These are phyloP conservation scores for Trametes cingulata DNA, from an alignment of 768 basidiomycete genomes.

Conservation along the genomic window DNA sequence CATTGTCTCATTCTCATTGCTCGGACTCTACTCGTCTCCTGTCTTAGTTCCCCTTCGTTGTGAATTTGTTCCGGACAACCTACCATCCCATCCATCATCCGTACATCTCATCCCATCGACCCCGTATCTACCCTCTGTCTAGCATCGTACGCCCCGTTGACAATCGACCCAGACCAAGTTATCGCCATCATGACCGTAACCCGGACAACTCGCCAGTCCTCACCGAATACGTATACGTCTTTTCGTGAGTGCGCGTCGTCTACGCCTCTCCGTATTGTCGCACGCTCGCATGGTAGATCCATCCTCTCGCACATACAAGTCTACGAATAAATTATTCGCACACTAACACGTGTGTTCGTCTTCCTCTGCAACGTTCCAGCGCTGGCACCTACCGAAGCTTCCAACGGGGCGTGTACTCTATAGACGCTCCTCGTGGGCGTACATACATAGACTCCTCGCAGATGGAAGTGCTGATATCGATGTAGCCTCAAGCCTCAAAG, in stretches of 20 bases:
- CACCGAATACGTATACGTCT: not conserved
- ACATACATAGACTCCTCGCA: no score
- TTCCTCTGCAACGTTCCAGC: not conserved
- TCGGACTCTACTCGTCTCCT: not conserved
- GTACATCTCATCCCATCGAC: not conserved
- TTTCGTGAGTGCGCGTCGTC: not conserved
- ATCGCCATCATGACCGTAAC: no score
- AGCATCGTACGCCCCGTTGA: not conserved
- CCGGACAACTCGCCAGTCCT: not conserved
- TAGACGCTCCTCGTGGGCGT: no score
- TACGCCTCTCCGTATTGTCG: not conserved
- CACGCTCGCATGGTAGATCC: constrained; percentile 16
- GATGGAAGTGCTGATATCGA: no score
- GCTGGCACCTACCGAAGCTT: no score
- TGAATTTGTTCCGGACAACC: constrained; percentile 2
- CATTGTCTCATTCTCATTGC: not conserved
- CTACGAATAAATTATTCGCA: not conserved
- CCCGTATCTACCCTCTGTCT: not conserved
- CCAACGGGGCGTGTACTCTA: no score
- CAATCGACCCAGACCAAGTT: not conserved
- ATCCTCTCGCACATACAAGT: constrained; percentile 6
- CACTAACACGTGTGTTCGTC: not conserved
- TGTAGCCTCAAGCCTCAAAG: no score
- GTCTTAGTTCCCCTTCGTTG: not conserved
- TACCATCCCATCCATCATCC: not conserved